Conservation (phyloP, 192 early-diverging fungal genomes). For the Physocladia obscura region DNA sequence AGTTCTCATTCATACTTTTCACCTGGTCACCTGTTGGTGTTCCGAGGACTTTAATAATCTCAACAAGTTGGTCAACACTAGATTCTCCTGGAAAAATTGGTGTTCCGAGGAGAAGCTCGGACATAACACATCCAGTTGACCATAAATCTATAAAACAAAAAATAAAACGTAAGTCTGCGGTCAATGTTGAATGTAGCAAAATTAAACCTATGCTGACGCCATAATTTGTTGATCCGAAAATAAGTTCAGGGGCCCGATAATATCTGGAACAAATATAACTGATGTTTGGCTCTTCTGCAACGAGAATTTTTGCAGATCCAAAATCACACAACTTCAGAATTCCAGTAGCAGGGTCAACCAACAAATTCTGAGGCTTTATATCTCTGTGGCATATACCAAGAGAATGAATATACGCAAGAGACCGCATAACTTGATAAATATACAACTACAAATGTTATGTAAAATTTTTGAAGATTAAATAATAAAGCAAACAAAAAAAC, state of each 20-base stretch:
- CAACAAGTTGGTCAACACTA: constrained; percentile 96
- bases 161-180: no score
- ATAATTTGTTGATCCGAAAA: constrained; percentile 95
- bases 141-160: constrained; percentile 68
- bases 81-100: constrained; percentile 95
- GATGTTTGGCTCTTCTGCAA: constrained; percentile 95
- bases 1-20: constrained; percentile 95
- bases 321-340: constrained; percentile 98
- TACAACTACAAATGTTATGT: constrained; percentile 62
- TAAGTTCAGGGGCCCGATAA: constrained; percentile 95
- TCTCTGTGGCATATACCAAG: constrained; percentile 98
- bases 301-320: constrained; percentile 93
- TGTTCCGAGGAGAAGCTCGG: constrained; percentile 89
- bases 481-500: background rate
- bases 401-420: constrained; percentile 94
- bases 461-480: background rate
- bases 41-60: constrained; percentile 98
- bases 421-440: constrained; percentile 98
- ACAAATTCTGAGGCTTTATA: constrained; percentile 98
- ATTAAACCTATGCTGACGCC: constrained; percentile 65
- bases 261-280: constrained; percentile 98
- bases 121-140: constrained; percentile 97
- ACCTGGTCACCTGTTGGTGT: constrained; percentile 96
- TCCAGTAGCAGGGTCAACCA: constrained; percentile 86
- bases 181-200: background rate